These are phyloP conservation scores for Chaetomium cochliodes DNA, from an alignment of 495 filamentous ascomycete genomes.

Conservation along the genomic window DNA sequence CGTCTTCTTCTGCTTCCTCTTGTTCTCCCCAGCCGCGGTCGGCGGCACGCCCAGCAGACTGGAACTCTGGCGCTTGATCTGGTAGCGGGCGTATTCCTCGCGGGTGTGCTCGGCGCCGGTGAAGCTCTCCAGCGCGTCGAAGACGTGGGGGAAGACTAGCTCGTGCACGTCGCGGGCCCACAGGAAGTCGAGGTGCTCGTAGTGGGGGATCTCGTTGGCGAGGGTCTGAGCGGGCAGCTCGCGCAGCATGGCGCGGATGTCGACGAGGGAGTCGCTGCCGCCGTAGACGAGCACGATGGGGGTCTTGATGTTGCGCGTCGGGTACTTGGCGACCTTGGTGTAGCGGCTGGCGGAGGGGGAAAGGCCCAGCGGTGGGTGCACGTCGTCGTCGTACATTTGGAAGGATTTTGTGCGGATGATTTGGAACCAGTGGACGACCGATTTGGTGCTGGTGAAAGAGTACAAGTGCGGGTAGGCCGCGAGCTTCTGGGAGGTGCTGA, in stretches of 20 bases:
- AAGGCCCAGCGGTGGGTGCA: slow-evolving; percentile 54
- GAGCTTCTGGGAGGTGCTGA: slow-evolving; percentile 82
- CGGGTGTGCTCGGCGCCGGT: slow-evolving; percentile 50
- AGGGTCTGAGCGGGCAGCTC: slow-evolving; percentile 81
- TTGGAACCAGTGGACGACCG: slow-evolving; percentile 98
- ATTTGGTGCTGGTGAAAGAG: slow-evolving; percentile 93
- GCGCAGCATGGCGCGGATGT: slow-evolving; percentile 86
- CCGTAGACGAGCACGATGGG: slow-evolving; percentile 93
- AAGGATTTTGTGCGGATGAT: slow-evolving; percentile 94
- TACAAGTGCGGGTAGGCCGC: slow-evolving; percentile 97
- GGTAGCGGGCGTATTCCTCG: slow-evolving; percentile 53
- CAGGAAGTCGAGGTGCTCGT: slow-evolving; percentile 96
- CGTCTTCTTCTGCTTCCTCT: neutral
- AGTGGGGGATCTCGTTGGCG: slow-evolving; percentile 80
- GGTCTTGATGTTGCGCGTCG: slow-evolving; percentile 94
- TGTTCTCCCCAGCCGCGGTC: neutral
- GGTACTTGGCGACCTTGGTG: slow-evolving; percentile 89
- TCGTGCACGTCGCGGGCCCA: slow-evolving; percentile 83
- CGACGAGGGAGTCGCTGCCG: slow-evolving; percentile 89
- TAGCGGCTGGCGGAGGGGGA: slow-evolving; percentile 49
- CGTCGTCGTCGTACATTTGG: slow-evolving; percentile 97
- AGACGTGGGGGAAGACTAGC: slow-evolving; percentile 87
- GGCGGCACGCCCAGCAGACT: neutral
- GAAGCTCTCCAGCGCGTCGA: slow-evolving; percentile 76
- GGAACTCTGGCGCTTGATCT: slow-evolving; percentile 35